Conservation (phyloP, 148 eudicot species). For the Limonium bicolor region DNA sequence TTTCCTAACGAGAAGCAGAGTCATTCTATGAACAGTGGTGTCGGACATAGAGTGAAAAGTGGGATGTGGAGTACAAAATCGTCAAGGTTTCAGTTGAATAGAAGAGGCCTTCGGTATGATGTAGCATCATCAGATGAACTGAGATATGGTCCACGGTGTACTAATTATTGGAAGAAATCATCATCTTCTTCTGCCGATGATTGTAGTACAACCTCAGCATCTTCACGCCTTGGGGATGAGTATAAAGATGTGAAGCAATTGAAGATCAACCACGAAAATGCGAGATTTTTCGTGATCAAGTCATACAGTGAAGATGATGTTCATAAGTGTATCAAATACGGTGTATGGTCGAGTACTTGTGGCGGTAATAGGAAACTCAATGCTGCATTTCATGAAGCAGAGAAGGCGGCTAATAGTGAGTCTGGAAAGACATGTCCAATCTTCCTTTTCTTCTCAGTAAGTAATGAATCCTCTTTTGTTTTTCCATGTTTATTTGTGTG, state of each 20-base stretch:
- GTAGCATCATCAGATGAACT: slow-evolving; percentile 38
- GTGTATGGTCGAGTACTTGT: slow-evolving; percentile 93
- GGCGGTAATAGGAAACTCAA: slow-evolving; percentile 71
- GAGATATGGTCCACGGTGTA: slow-evolving; percentile 70
- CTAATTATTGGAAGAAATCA: slow-evolving; percentile 12
- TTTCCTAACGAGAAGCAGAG: no score
- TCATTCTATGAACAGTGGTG: no score
- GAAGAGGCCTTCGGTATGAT: slow-evolving; percentile 31
- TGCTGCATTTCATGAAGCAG: slow-evolving; percentile 66
- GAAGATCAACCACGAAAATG: slow-evolving; percentile 40
- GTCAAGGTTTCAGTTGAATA: slow-evolving; percentile 12
- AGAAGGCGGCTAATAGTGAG: slow-evolving; percentile 36
- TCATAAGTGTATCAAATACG: slow-evolving; percentile 74
- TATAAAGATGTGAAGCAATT: slow-evolving; percentile 60
- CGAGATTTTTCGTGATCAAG: slow-evolving; percentile 76
- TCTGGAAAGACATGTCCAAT: slow-evolving; percentile 53
- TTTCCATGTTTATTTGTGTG: no score
- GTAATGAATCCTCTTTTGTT: slow-evolving; percentile 5
- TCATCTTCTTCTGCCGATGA: slow-evolving; percentile 15
- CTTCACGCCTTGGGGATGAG: slow-evolving; percentile 16
- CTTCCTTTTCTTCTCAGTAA: slow-evolving; percentile 87
- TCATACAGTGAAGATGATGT: slow-evolving; percentile 94
- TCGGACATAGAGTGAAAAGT: no score
- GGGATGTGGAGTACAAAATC: no score
- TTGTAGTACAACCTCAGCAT: no score